phyloP scores from a whole-genome alignment of 352 stramenopile genomes.

The Phytophthora syringae region DNA sequence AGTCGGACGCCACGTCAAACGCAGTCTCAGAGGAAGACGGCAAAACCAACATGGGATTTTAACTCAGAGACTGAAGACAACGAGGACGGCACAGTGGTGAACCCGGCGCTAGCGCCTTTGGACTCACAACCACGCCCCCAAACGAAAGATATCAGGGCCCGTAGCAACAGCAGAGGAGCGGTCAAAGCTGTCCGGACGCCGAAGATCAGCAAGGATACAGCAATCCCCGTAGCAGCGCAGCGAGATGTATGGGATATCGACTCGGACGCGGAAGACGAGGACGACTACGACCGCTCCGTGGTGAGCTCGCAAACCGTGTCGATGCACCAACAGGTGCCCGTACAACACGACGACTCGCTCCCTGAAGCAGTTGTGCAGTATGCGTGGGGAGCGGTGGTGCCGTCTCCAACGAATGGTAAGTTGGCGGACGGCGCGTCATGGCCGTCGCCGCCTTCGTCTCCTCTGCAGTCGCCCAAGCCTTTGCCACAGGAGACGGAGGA shows the following conservation, averaged over 20 bases:
- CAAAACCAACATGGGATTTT: conserved; percentile 24
- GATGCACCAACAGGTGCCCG: conserved; percentile 14
- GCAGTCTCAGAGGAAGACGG: conserved; percentile 20
- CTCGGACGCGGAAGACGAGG: conserved; percentile 23
- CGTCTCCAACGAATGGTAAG: conserved; percentile 24
- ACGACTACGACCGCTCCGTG: conserved; percentile 17
- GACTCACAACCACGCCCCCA: conserved; percentile 4
- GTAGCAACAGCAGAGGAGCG: conserved; percentile 9
- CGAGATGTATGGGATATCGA: conserved; percentile 32
- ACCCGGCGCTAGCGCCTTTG: conserved; percentile 9
- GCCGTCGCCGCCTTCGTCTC: conserved; percentile 34
- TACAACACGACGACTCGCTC: conserved; percentile 16
- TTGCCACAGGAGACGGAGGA: conserved; percentile 21
- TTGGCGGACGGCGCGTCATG: conserved; percentile 7
- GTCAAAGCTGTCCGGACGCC: background rate
- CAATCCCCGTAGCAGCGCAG: conserved; percentile 8
- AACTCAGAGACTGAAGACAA: conserved; percentile 30
- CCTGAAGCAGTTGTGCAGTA: conserved; percentile 43
- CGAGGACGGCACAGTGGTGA: conserved; percentile 11
- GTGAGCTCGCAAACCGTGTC: conserved; percentile 19
- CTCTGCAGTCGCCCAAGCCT: conserved; percentile 19
- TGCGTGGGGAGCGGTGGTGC: conserved; percentile 36
- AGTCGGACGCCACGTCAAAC: conserved; percentile 10
- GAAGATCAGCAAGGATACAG: conserved; percentile 2
- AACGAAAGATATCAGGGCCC: conserved; percentile 6